A percentile compares a stretch with the other conserved stretches of the same genome.
Evolutionary conservation across 192 early-diverging fungal species (phyloP).

Genomic region (Lobosporangium transversale): DNA sequence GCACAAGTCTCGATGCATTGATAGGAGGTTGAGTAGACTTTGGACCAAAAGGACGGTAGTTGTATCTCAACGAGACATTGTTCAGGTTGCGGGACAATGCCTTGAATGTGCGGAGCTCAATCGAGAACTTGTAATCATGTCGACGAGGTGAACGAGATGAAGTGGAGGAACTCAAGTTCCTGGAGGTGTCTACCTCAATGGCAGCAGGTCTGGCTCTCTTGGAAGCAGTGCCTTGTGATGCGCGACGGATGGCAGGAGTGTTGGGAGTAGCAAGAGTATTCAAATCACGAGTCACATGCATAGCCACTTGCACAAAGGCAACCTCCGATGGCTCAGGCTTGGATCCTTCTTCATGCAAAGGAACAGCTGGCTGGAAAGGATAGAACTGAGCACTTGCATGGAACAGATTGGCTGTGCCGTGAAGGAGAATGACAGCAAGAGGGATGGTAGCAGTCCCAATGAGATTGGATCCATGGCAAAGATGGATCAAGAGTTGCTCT

Average conservation of each 20-base stretch:
- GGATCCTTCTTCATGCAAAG: slow-evolving; percentile 9
- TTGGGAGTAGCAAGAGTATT: slow-evolving; percentile 43
- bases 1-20: slow-evolving; percentile 29
- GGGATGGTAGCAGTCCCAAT: slow-evolving; percentile 57
- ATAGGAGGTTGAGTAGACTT: slow-evolving; percentile 47
- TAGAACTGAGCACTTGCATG: slow-evolving; percentile 48
- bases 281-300: slow-evolving; percentile 51
- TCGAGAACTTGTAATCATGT: slow-evolving; percentile 54
- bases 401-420: slow-evolving; percentile 50
- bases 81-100: slow-evolving; percentile 20
- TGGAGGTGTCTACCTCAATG: slow-evolving; percentile 34
- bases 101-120: slow-evolving; percentile 48
- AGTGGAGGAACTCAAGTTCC: slow-evolving; percentile 20
- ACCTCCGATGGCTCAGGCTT: slow-evolving; percentile 13
- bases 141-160: slow-evolving; percentile 40
- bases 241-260: slow-evolving; percentile 49
- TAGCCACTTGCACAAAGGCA: slow-evolving; percentile 39
- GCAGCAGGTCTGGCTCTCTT: slow-evolving; percentile 27
- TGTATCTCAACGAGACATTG: slow-evolving; percentile 47
- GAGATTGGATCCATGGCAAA: slow-evolving; percentile 53
- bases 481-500: slow-evolving; percentile 48
- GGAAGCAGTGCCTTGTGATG: slow-evolving; percentile 33
- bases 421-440: slow-evolving; percentile 44
- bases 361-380: slow-evolving; percentile 24
- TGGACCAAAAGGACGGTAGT: slow-evolving; percentile 50